Base-by-base conservation (phyloP, 2,329 filamentous ascomycete species). In the Colletotrichum sp. region DNA sequence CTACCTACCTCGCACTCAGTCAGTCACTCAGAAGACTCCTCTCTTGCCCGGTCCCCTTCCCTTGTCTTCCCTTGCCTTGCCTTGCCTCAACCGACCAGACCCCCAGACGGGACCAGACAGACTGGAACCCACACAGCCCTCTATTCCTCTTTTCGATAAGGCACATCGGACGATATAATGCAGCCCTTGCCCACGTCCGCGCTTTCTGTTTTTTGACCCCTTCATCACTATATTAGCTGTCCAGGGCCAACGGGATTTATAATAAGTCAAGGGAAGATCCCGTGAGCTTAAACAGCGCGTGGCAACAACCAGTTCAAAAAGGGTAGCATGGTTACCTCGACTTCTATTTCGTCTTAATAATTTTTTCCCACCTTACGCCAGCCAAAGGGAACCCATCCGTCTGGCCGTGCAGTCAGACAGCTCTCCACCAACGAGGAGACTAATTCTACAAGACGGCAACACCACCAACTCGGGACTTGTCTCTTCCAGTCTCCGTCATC, bases 81-180 rank as follows among this genome's bases (percentile, higher is more conserved):
- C 64, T 67, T 67, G 28, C 64, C 64, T 67, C 64, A 32, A 68
- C 68, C 55, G 68, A 70, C 59, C 57, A 63, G 59, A 71, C 57
- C 68, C 57, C 68, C 68, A 70, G 68, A 64, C 60, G n/a, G 39
- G 22, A 64, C 32, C 61, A 67, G 64, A 73, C 55, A 73, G 67
- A 64, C 69, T 61, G 68, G 68, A 70, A 60, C 75, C 78, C 79
- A 74, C 76, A 74, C 70, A 57, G 78, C 77, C 77, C 71, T 76
- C 74, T 74, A 67, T 78, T 80, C 76, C 76, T 78, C 78, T 81
- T 80, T 76, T 79, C 82, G 81, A 84, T 84, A 82, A 80, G 81
- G 83, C 81, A 86, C 81, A 86, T 87, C 85, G 86, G 85, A 87
- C 84, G 85, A 87, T 87, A 87, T 87, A 87, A 87, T 86, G 83